Percentiles rank a stretch among this genome's conserved stretches.
These are phyloP conservation scores for Chlamydomonas reinhardtii DNA, from an alignment of 163 green algal genomes.

Conservation along the genomic window DNA sequence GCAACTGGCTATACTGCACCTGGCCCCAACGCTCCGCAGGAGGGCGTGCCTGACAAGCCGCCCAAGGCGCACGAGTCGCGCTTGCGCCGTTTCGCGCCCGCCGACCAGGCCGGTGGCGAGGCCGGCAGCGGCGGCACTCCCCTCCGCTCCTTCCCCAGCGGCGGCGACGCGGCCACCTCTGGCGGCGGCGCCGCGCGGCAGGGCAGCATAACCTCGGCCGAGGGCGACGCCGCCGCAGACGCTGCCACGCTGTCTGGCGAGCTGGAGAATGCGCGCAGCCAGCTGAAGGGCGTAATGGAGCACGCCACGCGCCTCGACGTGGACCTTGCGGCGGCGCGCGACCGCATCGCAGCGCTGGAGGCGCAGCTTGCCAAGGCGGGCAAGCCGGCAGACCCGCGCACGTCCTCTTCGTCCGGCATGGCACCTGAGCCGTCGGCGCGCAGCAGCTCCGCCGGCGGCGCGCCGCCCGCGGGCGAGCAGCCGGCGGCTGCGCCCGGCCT, in stretches of 20 bases:
- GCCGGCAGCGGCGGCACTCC: neutral
- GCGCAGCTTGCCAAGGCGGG: neutral
- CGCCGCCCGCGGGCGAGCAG: neutral
- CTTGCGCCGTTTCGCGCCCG: constrained; percentile 12
- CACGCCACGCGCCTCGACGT: neutral
- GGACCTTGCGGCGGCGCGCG: constrained; percentile 1
- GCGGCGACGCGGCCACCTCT: neutral
- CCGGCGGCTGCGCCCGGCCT: neutral
- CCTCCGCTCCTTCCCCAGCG: no score
- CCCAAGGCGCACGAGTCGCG: constrained; percentile 21
- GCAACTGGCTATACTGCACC: neutral
- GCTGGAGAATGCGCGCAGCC: neutral
- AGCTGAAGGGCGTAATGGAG: constrained; percentile 6
- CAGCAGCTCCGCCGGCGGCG: neutral
- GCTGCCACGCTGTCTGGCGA: neutral
- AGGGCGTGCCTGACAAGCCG: constrained; percentile 7
- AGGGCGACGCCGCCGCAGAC: neutral
- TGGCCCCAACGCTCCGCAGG: neutral
- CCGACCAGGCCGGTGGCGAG: neutral
- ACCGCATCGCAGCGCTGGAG: constrained; percentile 27
- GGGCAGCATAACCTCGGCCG: neutral
- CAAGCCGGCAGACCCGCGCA: neutral
- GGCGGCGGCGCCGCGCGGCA: neutral
- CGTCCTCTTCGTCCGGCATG: no score
- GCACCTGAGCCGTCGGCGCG: neutral